phyloP scores from a whole-genome alignment of 2,329 filamentous ascomycete genomes.

The Xylariaceae sp. region DNA sequence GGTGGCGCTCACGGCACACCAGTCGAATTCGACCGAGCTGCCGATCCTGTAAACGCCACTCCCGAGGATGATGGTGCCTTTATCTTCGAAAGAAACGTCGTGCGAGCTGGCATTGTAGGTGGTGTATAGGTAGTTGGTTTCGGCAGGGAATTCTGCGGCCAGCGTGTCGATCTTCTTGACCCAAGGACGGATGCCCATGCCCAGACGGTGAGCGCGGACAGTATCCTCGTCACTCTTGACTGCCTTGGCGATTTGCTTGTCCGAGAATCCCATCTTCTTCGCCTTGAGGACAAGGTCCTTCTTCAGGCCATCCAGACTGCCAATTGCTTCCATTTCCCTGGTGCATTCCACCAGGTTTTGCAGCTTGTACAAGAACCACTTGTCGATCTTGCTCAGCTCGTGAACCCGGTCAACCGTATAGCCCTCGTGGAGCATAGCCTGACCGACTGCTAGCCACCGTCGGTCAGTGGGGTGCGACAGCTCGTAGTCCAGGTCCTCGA shows the following conservation, averaged over 20 bases:
- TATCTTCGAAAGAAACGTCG: constrained; percentile 89
- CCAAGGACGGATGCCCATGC: constrained; percentile 86
- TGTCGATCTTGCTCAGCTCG: constrained; percentile 95
- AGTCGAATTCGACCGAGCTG: constrained; percentile 96
- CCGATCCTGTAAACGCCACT: constrained; percentile 97
- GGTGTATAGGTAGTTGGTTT: constrained; percentile 94
- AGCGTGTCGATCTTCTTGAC: constrained; percentile 99
- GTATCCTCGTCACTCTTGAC: constrained; percentile 83
- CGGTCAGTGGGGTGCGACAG: constrained; percentile 91
- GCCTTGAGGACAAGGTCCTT: constrained; percentile 83
- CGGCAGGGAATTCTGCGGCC: constrained; percentile 89
- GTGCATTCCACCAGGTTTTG: constrained; percentile 94
- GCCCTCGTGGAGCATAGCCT: constrained; percentile 95
- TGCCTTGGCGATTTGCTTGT: constrained; percentile 84
- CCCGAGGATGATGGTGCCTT: constrained; percentile 81
- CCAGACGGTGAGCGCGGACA: constrained; percentile 75
- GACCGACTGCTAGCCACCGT: constrained; percentile 92
- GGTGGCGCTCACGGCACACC: constrained; percentile 90
- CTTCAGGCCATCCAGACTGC: constrained; percentile 75
- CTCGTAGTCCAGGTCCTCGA: constrained; percentile 84
- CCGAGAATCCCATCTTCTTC: constrained; percentile 97
- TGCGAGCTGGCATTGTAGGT: constrained; percentile 95
- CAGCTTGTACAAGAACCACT: constrained; percentile 98
- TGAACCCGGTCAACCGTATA: constrained; percentile 90
- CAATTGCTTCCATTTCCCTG: constrained; percentile 74